Conservation (phyloP, 176 grass and related monocot genomes). For the Musa troglodytarum region DNA sequence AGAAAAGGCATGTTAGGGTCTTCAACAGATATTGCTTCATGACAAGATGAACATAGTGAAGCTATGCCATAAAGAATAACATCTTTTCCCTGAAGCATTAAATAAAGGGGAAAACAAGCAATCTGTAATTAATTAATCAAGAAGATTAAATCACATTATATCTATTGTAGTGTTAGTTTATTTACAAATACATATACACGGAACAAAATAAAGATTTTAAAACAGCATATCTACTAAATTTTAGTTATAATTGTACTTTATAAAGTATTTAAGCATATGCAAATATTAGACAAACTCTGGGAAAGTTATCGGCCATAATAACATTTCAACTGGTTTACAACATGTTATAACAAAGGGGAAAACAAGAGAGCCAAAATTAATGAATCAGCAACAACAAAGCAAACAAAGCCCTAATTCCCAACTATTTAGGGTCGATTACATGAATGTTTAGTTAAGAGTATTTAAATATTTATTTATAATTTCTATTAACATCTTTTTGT, state of each 20-base stretch:
- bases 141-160: background rate
- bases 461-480: too few species aligned
- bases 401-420: too few species aligned
- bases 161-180: background rate
- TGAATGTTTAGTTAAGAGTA: too few species aligned
- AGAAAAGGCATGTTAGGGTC: conserved; percentile 49
- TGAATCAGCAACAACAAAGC: background rate
- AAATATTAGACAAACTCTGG: background rate
- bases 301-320: background rate
- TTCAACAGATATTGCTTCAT: conserved; percentile 52
- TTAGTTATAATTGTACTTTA: too few species aligned
- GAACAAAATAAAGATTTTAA: background rate
- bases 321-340: background rate
- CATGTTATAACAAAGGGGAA: background rate
- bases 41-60: conserved; percentile 73
- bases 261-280: too few species aligned
- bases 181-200: background rate
- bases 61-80: conserved; percentile 72
- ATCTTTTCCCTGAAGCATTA: conserved; percentile 69
- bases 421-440: too few species aligned
- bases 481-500: too few species aligned
- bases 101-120: conserved; percentile 19
- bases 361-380: background rate
- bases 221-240: too few species aligned
- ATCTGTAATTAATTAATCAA: conserved; percentile 6